These are phyloP conservation scores for Sphaerulina vaccinii DNA, from an alignment of 2,329 filamentous ascomycete species.

Conservation along the genomic window DNA sequence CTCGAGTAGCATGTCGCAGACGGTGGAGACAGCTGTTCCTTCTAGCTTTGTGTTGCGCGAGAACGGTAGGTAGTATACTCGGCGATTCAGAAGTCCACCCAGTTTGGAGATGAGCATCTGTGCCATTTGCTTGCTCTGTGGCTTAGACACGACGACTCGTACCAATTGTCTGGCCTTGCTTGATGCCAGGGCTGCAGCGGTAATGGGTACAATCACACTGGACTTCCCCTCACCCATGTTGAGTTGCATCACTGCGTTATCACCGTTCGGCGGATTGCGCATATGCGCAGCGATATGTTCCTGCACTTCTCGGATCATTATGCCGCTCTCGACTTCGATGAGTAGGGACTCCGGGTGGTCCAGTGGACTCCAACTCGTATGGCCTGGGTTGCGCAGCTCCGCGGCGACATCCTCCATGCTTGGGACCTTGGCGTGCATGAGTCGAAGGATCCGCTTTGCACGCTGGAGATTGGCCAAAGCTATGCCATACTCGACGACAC, in stretches of 20 bases:
- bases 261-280: conserved; percentile 51
- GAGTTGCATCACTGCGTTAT: conserved; percentile 61
- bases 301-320: conserved; percentile 63
- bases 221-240: conserved; percentile 74
- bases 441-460: conserved; percentile 43
- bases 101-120: conserved; percentile 57
- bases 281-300: conserved; percentile 62
- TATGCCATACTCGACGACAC: conserved; percentile 48
- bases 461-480: conserved; percentile 49
- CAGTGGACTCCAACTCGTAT: conserved; percentile 57
- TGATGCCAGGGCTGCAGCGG: conserved; percentile 47
- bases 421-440: background rate
- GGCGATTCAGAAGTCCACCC: conserved; percentile 55
- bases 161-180: conserved; percentile 45
- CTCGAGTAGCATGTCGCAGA: conserved; percentile 43
- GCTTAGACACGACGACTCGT: conserved; percentile 57
- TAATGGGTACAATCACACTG: conserved; percentile 66
- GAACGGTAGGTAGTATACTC: conserved; percentile 59
- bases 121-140: conserved; percentile 58
- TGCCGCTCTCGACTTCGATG: conserved; percentile 63
- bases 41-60: conserved; percentile 51
- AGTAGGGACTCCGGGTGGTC: conserved; percentile 63
- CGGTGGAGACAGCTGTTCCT: conserved; percentile 33
- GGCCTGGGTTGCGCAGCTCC: conserved; percentile 51
- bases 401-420: conserved; percentile 35